A percentile compares a stretch with the other conserved stretches of the same genome.
Conservation (phyloP, 306 rosid genomes). For the Crotalaria pallida region DNA sequence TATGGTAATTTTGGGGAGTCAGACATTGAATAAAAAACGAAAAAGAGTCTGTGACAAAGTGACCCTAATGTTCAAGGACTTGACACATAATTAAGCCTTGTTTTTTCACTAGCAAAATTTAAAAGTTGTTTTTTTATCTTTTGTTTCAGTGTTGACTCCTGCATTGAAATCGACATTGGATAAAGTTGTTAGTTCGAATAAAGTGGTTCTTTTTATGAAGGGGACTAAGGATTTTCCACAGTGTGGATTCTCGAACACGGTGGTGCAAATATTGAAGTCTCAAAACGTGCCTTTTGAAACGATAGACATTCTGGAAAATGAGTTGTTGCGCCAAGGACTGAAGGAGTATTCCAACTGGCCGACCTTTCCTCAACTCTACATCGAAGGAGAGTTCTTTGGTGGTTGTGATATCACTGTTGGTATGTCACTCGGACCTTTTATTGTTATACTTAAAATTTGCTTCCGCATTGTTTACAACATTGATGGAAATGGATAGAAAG, state of each 20-base stretch:
- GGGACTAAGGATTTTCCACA: constrained; percentile 91
- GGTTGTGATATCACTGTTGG: constrained; percentile 98
- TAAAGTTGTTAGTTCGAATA: constrained; percentile 74
- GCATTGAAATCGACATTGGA: constrained; percentile 81
- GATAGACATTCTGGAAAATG: constrained; percentile 71
- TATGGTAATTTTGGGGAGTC: no score
- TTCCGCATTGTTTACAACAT: background rate
- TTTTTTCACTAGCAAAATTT: no score
- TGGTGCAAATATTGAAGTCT: constrained; percentile 86
- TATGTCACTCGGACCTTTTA: constrained; percentile 30
- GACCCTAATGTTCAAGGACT: no score
- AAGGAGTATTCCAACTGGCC: constrained; percentile 93
- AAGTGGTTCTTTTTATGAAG: constrained; percentile 89
- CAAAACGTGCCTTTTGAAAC: constrained; percentile 71
- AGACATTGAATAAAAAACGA: no score
- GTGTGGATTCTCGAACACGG: constrained; percentile 94
- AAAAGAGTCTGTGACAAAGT: no score
- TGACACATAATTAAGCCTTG: no score
- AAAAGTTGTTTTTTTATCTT: background rate
- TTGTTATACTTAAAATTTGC: background rate
- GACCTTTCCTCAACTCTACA: constrained; percentile 92
- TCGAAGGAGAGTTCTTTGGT: constrained; percentile 97
- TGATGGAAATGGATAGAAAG: background rate
- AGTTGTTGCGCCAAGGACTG: constrained; percentile 71
- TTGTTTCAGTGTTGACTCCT: constrained; percentile 71